Evolutionary conservation across 345 rosid species (phyloP).

Genomic region (Dimocarpus longan): DNA sequence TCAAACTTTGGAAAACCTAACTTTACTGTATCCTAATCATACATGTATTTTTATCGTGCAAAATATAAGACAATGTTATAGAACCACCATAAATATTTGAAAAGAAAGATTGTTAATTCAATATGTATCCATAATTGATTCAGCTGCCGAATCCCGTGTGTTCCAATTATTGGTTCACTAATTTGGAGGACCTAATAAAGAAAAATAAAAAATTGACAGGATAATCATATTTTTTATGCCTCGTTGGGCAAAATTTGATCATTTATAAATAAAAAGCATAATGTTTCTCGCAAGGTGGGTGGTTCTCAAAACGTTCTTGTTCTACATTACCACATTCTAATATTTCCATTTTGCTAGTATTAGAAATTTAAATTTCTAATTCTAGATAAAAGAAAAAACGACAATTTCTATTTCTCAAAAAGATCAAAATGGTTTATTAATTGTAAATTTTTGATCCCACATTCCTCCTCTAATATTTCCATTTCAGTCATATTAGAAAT

Average conservation of each 20-base stretch:
- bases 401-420: too few relatives aligned
- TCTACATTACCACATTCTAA: not conserved
- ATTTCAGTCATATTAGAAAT: not conserved
- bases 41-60: not conserved
- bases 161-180: not conserved
- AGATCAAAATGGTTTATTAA: too few relatives aligned
- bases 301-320: not conserved
- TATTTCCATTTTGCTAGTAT: too few relatives aligned
- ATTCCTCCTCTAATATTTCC: not conserved
- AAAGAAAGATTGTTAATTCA: not conserved
- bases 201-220: not conserved
- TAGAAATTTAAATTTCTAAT: too few relatives aligned
- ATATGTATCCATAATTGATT: not conserved
- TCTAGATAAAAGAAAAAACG: too few relatives aligned
- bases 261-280: not conserved
- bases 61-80: not conserved
- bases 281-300: not conserved
- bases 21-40: not conserved
- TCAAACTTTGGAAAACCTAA: not conserved
- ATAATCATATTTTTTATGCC: too few relatives aligned
- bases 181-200: not conserved
- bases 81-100: not conserved
- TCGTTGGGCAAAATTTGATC: not conserved
- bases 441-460: not conserved
- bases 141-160: not conserved